Evolutionary conservation across 805 yeast genomes (phyloP), one percentile per base, ranked within the genome.

Genomic region (Nakazawaea ishiwadae): DNA sequence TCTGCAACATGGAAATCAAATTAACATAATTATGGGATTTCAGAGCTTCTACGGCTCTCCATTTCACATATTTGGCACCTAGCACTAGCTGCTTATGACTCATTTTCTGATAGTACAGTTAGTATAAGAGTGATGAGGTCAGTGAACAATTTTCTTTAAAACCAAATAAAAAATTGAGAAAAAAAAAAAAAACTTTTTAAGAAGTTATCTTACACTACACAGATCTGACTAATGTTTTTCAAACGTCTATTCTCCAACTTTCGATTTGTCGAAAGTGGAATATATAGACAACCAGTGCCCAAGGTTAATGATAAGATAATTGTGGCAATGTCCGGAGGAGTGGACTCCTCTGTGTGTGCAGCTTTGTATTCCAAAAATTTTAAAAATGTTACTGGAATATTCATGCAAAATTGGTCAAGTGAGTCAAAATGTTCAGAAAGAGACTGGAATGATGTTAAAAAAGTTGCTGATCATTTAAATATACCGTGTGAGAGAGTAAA

Each of bases 311-410:
- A 86, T 51, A 76, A 72, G 40, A 74, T 91, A 17, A 64, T 84
- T 16, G 77, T 93, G 4, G 96, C 98, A 6, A 86, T 93, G 96
- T 87, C 96, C 1, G 85, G 96, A 0, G 99, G 99, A 0, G 98
- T 93, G 1, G 99, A 93, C 60, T 90, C 97, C 0, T 83, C 96
- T 1, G 88, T 90, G 1, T 76, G 84, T 3, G 97, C 98, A 0
- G 79, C 84, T 0, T 42, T 85, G 46, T 79, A 70, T 50, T 66
- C 86, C 5, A 60, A 67, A n/a, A 55, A 64, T 26, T 76, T 71
- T 50, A 64, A 65, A 3, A 77, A 84, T 35, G 93, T 85, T 2
- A 61, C 71, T 34, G 99, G 97, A 0, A 70, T 93, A 1, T 91
- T 85, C 61, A 93, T 93, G 98, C 84, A 88, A 31, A 93, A 93